phyloP scores from a whole-genome alignment of 257 asterid species.

The Solanum sejunctum region DNA sequence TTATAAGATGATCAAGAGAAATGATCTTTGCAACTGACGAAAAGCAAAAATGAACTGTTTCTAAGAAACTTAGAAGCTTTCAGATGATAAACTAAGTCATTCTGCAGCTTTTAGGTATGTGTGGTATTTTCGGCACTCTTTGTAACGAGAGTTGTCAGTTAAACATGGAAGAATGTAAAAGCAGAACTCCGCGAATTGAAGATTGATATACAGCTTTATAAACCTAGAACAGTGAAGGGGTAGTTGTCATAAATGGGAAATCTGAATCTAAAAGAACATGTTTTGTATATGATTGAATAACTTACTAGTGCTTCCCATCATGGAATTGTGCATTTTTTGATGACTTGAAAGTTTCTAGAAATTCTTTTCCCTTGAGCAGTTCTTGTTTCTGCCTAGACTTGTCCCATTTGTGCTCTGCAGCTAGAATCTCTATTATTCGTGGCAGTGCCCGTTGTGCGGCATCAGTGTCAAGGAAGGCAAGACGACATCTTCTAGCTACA shows the following conservation, averaged over 20 bases:
- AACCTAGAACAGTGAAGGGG: not conserved
- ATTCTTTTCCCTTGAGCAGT: conserved; percentile 40
- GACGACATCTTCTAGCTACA: conserved; percentile 91
- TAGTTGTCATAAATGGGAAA: not conserved
- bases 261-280: not conserved
- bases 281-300: not conserved
- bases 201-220: not conserved
- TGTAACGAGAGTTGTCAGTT: not conserved
- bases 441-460: conserved; percentile 87
- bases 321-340: conserved; percentile 81
- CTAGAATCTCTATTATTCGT: conserved; percentile 62
- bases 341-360: conserved; percentile 88
- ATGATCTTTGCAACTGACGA: not conserved
- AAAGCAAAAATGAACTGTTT: not conserved
- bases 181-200: not conserved
- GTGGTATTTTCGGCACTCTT: not conserved
- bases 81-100: not conserved
- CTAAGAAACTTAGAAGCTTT: not conserved
- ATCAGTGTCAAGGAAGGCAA: conserved; percentile 94
- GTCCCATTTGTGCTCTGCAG: conserved; percentile 86
- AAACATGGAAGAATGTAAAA: not conserved
- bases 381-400: conserved; percentile 67
- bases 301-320: conserved; percentile 71
- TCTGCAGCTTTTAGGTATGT: not conserved
- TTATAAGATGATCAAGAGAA: not conserved